Evolutionary conservation across 2,329 filamentous ascomycete genomes (phyloP).

Genomic region (Phaeosphaeriaceae sp.): DNA sequence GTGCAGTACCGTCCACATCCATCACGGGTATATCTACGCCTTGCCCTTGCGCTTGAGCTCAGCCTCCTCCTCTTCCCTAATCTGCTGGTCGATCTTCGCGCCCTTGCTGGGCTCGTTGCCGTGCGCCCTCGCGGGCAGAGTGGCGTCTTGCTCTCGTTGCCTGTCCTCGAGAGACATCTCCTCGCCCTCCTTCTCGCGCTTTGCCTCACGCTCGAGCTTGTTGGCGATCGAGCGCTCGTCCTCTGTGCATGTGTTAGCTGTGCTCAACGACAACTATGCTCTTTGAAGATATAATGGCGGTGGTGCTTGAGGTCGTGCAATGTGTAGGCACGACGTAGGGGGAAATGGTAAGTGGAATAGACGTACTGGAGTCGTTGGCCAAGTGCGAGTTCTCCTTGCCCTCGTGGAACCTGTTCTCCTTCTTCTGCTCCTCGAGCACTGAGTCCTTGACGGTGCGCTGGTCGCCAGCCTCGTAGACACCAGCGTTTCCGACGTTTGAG

Average conservation of each 20-base stretch:
- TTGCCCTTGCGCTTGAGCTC: constrained; percentile 67
- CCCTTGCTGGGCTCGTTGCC: constrained; percentile 77
- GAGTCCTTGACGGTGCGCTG: constrained; percentile 70
- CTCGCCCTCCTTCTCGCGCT: constrained; percentile 53
- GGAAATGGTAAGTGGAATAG: background rate
- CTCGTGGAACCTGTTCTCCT: constrained; percentile 71
- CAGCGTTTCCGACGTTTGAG: constrained; percentile 71
- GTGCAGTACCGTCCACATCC: background rate
- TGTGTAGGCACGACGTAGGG: background rate
- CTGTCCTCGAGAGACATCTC: constrained; percentile 46
- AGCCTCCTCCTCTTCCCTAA: constrained; percentile 73
- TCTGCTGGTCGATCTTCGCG: constrained; percentile 73
- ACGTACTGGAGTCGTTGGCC: constrained; percentile 74
- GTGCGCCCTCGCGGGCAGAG: constrained; percentile 64
- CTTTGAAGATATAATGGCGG: too few species aligned
- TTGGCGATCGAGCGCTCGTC: constrained; percentile 76
- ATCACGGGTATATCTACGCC: constrained; percentile 21
- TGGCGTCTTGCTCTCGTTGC: constrained; percentile 66
- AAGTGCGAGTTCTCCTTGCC: constrained; percentile 74
- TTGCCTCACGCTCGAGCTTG: constrained; percentile 70
- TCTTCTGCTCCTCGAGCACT: constrained; percentile 59
- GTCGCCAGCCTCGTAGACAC: constrained; percentile 78
- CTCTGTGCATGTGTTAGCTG: constrained; percentile 56
- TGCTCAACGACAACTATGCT: too few species aligned
- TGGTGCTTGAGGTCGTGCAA: background rate